phyloP scores from a whole-genome alignment of 2,329 filamentous ascomycete genomes.

The Penicillium sp. region DNA sequence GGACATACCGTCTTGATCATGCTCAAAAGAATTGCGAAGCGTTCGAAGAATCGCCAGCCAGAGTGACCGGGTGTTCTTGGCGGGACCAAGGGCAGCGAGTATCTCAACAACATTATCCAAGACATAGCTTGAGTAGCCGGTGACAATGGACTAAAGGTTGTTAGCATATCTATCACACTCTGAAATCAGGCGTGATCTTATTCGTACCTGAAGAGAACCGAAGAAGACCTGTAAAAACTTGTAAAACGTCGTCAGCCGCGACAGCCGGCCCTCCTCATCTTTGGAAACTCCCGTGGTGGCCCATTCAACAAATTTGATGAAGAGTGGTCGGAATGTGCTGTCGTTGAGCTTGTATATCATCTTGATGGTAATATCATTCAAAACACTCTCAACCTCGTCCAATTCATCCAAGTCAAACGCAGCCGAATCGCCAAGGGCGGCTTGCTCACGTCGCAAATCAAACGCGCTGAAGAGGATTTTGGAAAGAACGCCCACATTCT shows the following conservation, averaged over 20 bases:
- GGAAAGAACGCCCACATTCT: conserved; percentile 65
- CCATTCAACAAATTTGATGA: conserved; percentile 81
- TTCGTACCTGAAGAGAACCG: conserved; percentile 64
- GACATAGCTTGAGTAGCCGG: conserved; percentile 80
- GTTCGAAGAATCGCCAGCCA: conserved; percentile 66
- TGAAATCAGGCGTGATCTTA: neutral
- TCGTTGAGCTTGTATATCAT: conserved; percentile 98
- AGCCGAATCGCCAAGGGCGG: conserved; percentile 24
- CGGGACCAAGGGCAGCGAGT: conserved; percentile 43
- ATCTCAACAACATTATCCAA: conserved; percentile 66
- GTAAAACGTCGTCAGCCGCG: conserved; percentile 71
- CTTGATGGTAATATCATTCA: conserved; percentile 69
- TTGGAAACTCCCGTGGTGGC: conserved; percentile 56
- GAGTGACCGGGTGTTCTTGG: conserved; percentile 52
- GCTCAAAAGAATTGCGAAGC: conserved; percentile 68
- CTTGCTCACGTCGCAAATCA: conserved; percentile 42
- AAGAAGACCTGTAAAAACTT: conserved; percentile 76
- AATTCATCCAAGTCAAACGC: conserved; percentile 46
- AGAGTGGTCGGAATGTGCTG: conserved; percentile 84
- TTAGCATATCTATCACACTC: neutral
- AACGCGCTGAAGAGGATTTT: conserved; percentile 53
- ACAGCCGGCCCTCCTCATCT: conserved; percentile 52
- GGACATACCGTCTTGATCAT: conserved; percentile 70
- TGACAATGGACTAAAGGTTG: conserved; percentile 66
- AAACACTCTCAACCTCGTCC: conserved; percentile 55